A percentile compares a stretch with the other conserved stretches of the same genome.
Evolutionary conservation across 1,284 basidiomycete genomes (phyloP).

Genomic region (Cystobasidiaceae sp.): DNA sequence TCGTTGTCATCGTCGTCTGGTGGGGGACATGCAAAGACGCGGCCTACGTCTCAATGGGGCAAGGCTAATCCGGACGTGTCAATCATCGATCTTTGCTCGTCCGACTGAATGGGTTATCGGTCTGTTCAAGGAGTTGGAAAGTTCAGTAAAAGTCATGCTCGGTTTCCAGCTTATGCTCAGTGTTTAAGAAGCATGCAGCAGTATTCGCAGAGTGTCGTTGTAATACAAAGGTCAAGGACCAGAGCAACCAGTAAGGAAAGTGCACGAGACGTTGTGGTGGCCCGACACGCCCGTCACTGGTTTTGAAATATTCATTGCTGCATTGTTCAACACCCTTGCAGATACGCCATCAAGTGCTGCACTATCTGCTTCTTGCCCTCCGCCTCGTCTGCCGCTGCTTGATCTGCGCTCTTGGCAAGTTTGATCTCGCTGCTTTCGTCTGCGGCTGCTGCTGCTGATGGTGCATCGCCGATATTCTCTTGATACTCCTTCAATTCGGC

Average conservation of each 20-base stretch:
- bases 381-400: conserved; percentile 42
- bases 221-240: too few species aligned
- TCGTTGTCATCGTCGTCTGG: not conserved
- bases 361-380: conserved; percentile 66
- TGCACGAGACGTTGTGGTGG: not conserved
- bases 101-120: too few species aligned
- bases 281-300: not conserved
- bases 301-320: not conserved
- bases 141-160: too few species aligned
- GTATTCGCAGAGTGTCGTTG: too few species aligned
- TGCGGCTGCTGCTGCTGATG: conserved; percentile 38
- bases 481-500: conserved; percentile 61
- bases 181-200: too few species aligned
- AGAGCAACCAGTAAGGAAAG: not conserved
- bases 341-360: conserved; percentile 60
- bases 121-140: not conserved
- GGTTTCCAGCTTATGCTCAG: too few species aligned
- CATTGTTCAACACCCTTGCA: conserved; percentile 51
- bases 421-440: not conserved
- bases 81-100: conserved; percentile 23
- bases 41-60: not conserved
- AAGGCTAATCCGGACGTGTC: not conserved
- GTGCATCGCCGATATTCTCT: conserved; percentile 64
- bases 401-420: conserved; percentile 23
- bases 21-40: not conserved